Evolutionary conservation across 2,329 filamentous ascomycete species (phyloP), one percentile per base, ranked within the genome.

Genomic region (Apiospora hydei): DNA sequence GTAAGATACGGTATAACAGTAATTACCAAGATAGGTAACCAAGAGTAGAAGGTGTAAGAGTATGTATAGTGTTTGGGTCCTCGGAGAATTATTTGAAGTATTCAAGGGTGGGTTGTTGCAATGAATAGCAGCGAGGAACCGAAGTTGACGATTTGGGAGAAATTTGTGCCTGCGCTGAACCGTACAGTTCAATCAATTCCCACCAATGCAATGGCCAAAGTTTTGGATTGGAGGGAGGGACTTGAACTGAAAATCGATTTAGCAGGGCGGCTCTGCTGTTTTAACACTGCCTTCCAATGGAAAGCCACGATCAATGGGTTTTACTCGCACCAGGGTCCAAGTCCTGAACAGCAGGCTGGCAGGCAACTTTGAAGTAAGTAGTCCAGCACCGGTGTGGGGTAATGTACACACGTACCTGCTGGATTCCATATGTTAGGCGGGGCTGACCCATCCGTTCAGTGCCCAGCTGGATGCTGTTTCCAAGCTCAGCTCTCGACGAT

Each of bases 271-370:
- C 26, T 57, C 26, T 41, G 57, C 34, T 64, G 21, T 41, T 64
- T 64, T 14, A 41, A 41, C 14, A 38, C 30, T 21, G 53, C 38
- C 53, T 61, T 61, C 53, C 53, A 61, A 61, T 61, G 16, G 53
- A 61, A 61, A 61, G 34, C 57, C 57, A 64, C 57, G 57, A 64
- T 64, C 34, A n/a, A 41, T 64, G 57, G 34, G 34, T 64, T 61
- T 61, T 61, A 2, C 53, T 61, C 30, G 7, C 21, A 26, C 53
- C 53, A 61, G 53, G 53, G 53, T 57, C 51, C 30, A 3, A 38
- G 34, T 38, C 16, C 30, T 64, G 57, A 41, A 41, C 57, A 61
- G 24, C 49, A 30, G 26, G 53, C 57, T 30, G 26, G 26, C 26
- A 30, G 26, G 26, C 26, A 30, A 3, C 26, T 3, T 30, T 30